A percentile compares a stretch with the other conserved stretches of the same genome.
phyloP scores from a whole-genome alignment of 2,329 filamentous ascomycete genomes.

The Aspergillus novoparasiticus region DNA sequence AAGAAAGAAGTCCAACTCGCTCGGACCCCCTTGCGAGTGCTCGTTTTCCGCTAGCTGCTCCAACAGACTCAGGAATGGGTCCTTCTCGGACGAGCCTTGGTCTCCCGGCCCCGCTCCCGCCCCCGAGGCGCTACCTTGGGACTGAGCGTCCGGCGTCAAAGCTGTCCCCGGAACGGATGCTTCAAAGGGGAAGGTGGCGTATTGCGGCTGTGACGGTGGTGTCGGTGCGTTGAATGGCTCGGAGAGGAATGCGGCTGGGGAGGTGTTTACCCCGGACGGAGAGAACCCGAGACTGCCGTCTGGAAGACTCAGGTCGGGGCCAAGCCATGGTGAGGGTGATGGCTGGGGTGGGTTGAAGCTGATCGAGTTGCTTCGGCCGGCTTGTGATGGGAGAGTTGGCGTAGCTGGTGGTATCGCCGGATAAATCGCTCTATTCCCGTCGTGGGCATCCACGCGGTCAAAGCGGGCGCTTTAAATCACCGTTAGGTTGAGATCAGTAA shows the following conservation, averaged over 20 bases:
- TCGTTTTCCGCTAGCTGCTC: slow-evolving; percentile 85
- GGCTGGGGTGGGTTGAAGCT: slow-evolving; percentile 25
- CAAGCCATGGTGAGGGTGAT: slow-evolving; percentile 17
- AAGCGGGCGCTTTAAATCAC: slow-evolving; percentile 6
- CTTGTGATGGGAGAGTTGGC: slow-evolving; percentile 16
- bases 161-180: slow-evolving; percentile 23
- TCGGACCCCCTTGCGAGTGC: slow-evolving; percentile 65
- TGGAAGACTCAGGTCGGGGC: slow-evolving; percentile 11
- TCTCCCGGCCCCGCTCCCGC: slow-evolving; percentile 41
- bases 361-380: slow-evolving; percentile 25
- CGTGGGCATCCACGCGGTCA: slow-evolving; percentile 20
- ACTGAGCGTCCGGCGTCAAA: slow-evolving; percentile 46
- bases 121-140: slow-evolving; percentile 40
- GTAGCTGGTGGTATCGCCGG: slow-evolving; percentile 10
- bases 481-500: not conserved
- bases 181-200: slow-evolving; percentile 44
- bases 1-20: slow-evolving; percentile 78
- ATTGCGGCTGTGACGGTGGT: slow-evolving; percentile 35
- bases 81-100: slow-evolving; percentile 66
- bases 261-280: slow-evolving; percentile 38
- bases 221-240: slow-evolving; percentile 33
- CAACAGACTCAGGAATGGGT: slow-evolving; percentile 76
- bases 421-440: slow-evolving; percentile 20
- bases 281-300: slow-evolving; percentile 39
- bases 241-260: slow-evolving; percentile 37